Conservation (phyloP, 164 flowering plant genomes). For the Akebia trifoliata region DNA sequence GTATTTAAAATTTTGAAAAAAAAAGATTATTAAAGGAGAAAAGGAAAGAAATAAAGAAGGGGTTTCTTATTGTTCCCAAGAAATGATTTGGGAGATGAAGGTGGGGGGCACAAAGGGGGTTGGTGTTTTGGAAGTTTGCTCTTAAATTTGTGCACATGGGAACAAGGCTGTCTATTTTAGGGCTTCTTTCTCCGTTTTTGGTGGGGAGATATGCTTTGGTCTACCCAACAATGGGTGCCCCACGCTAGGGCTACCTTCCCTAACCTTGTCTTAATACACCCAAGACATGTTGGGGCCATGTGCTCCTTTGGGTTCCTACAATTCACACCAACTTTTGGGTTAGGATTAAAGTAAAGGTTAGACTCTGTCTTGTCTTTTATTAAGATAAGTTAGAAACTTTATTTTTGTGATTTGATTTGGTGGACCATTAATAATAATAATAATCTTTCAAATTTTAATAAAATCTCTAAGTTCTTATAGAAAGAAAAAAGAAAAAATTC, state of each 20-base stretch:
- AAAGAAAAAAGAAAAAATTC: too few species aligned
- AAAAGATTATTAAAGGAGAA: background rate
- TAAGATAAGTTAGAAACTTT: conserved; percentile 1
- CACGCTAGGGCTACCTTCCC: conserved; percentile 39
- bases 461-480: too few species aligned
- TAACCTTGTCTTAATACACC: conserved; percentile 54
- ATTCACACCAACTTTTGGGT: conserved; percentile 8
- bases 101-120: conserved; percentile 33
- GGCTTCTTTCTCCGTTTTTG: conserved; percentile 39
- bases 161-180: conserved; percentile 63
- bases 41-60: background rate
- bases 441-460: too few species aligned
- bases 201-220: conserved; percentile 51
- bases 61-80: conserved; percentile 16
- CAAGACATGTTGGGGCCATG: conserved; percentile 60
- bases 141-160: conserved; percentile 79
- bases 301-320: conserved; percentile 40
- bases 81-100: conserved; percentile 21
- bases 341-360: background rate
- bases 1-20: too few species aligned
- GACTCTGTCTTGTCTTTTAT: background rate
- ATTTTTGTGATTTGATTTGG: conserved; percentile 4
- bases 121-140: conserved; percentile 63
- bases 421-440: too few species aligned
- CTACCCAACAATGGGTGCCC: conserved; percentile 55